These are phyloP conservation scores for Leucosporidium yakuticum DNA, from an alignment of 768 basidiomycete species.

Conservation along the genomic window DNA sequence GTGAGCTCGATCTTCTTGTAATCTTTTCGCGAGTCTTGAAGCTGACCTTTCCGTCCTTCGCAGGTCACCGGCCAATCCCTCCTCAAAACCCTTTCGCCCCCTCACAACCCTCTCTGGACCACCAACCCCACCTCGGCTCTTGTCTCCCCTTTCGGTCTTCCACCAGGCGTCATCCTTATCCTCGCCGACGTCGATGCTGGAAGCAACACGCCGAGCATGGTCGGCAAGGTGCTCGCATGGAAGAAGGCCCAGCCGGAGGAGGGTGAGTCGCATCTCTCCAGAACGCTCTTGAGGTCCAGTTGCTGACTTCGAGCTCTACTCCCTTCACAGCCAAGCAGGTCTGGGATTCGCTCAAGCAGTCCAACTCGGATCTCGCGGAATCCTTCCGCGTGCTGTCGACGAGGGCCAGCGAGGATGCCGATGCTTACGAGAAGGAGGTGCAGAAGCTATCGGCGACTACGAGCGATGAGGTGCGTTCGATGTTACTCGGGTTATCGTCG, in stretches of 20 bases:
- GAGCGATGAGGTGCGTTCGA: constrained; percentile 1
- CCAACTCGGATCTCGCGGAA: constrained; percentile 6
- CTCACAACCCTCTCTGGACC: constrained; percentile 64
- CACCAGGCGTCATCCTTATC: constrained; percentile 73
- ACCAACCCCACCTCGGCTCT: constrained; percentile 43
- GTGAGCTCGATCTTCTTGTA: constrained; percentile 32
- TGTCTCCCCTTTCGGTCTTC: constrained; percentile 68
- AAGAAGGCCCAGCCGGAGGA: constrained; percentile 57
- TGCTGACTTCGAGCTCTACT: constrained; percentile 5
- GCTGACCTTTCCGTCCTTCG: neutral
- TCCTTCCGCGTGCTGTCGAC: constrained; percentile 16
- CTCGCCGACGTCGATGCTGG: constrained; percentile 95
- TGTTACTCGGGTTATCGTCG: no score
- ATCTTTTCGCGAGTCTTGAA: neutral
- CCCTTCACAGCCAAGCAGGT: constrained; percentile 1
- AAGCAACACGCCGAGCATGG: constrained; percentile 89
- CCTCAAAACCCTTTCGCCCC: constrained; percentile 56
- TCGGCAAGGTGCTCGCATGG: constrained; percentile 87
- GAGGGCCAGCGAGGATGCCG: neutral
- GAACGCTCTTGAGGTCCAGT: neutral
- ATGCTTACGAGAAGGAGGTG: constrained; percentile 6
- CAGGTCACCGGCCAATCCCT: constrained; percentile 42
- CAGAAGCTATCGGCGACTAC: neutral
- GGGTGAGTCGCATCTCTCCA: constrained; percentile 37
- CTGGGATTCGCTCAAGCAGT: neutral